Evolutionary conservation across 176 grass and related monocot genomes (phyloP).

Genomic region (Themeda triandra): DNA sequence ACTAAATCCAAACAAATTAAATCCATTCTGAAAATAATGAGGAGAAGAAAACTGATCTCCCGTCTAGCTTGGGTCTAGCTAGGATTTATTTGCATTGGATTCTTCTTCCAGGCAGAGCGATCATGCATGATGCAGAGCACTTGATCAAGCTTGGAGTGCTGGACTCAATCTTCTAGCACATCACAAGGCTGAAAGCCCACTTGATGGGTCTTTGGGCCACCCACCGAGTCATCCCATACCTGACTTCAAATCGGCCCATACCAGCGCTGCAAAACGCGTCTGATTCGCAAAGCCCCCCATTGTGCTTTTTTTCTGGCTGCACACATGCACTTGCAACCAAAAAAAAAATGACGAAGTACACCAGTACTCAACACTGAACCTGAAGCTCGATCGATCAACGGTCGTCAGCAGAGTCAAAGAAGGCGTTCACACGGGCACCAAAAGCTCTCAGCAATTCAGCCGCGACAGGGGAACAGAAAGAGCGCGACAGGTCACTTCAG

Average conservation of each 20-base stretch:
- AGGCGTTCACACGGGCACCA: not conserved
- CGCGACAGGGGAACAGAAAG: conserved; percentile 25
- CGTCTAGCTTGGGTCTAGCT: no score
- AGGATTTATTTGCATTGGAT: not conserved
- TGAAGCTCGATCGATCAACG: not conserved
- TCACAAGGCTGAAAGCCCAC: not conserved
- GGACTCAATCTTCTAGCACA: not conserved
- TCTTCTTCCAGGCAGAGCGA: not conserved
- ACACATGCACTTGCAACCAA: no score
- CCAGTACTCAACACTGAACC: not conserved
- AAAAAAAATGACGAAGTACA: no score
- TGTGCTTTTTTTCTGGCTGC: no score
- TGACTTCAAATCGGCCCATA: no score
- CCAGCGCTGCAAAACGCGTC: no score
- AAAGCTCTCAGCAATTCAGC: not conserved
- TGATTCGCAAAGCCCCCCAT: no score
- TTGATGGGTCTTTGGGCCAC: no score
- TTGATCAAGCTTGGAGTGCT: not conserved
- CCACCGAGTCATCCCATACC: not conserved
- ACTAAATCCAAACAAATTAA: not conserved
- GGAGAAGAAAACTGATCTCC: not conserved
- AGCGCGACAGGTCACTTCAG: conserved; percentile 7
- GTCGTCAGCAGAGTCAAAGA: conserved; percentile 23
- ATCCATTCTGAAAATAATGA: not conserved
- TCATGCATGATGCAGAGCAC: not conserved